Evolutionary conservation across 768 basidiomycete genomes (phyloP).

Genomic region (Gyrodon lividus): DNA sequence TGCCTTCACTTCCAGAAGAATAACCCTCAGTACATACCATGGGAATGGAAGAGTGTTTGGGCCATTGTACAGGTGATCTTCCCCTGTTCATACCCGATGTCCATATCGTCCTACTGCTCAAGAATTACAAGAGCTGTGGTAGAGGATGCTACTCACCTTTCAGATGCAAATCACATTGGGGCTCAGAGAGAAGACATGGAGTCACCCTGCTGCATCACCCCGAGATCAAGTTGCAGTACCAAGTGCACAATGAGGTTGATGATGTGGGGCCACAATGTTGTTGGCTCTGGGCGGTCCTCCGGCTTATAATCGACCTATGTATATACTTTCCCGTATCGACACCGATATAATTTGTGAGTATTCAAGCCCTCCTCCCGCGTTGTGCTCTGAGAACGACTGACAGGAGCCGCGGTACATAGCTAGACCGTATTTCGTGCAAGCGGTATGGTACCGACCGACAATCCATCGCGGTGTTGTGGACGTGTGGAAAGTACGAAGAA

Average conservation of each 20-base stretch:
- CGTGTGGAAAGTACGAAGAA: conserved; percentile 1
- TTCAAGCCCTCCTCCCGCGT: not conserved
- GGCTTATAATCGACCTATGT: too few species aligned
- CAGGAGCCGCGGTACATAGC: not conserved
- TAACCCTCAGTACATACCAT: conserved; percentile 41
- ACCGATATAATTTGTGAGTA: not conserved
- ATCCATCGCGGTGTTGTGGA: not conserved
- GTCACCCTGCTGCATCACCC: not conserved
- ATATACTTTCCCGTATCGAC: not conserved
- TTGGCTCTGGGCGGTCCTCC: too few species aligned
- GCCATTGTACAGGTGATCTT: conserved; percentile 20
- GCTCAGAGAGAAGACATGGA: not conserved
- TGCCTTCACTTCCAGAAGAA: conserved; percentile 30
- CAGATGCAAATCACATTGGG: not conserved
- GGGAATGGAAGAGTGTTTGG: conserved; percentile 47
- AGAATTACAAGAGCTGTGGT: not conserved
- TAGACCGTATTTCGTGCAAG: not conserved
- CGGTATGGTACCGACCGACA: not conserved
- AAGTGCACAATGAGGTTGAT: too few species aligned
- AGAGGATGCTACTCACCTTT: conserved; percentile 1
- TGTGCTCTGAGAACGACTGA: not conserved
- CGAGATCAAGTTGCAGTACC: not conserved
- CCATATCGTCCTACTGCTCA: conserved; percentile 1
- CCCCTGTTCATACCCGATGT: conserved; percentile 1
- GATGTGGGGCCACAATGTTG: too few species aligned